Percentiles rank a stretch among this genome's conserved stretches.
These are phyloP conservation scores for Sugiyamaella valdiviana DNA, from an alignment of 805 yeast genomes.

Conservation along the genomic window DNA sequence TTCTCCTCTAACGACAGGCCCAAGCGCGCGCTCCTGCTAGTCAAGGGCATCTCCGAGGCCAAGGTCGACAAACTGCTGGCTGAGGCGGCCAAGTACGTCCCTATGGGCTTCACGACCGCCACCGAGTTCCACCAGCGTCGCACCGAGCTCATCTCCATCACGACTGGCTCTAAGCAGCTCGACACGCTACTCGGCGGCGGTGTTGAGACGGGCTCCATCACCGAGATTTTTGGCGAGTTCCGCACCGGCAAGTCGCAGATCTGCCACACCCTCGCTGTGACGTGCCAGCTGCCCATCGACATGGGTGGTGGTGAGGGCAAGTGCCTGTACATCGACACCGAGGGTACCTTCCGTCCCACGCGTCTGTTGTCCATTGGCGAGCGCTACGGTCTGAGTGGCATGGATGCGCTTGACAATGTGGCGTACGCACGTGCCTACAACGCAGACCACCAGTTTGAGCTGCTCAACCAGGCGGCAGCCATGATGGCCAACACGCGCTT, in stretches of 20 bases:
- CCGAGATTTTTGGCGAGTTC: constrained; percentile 95
- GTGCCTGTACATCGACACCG: constrained; percentile 92
- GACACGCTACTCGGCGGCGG: constrained; percentile 96
- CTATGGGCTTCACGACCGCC: constrained; percentile 96
- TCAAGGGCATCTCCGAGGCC: constrained; percentile 92
- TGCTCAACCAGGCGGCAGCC: constrained; percentile 82
- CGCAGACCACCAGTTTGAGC: constrained; percentile 89
- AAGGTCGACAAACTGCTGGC: constrained; percentile 80
- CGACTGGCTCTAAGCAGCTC: constrained; percentile 91
- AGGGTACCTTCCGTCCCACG: constrained; percentile 92
- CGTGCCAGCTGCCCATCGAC: constrained; percentile 92
- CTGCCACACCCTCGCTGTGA: constrained; percentile 94
- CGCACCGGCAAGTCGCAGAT: constrained; percentile 96
- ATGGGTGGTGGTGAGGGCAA: constrained; percentile 99
- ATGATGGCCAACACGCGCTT: constrained; percentile 96
- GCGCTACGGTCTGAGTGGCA: constrained; percentile 85
- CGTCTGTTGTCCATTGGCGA: constrained; percentile 84
- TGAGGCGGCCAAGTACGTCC: constrained; percentile 83
- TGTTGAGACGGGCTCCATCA: constrained; percentile 92
- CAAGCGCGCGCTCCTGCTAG: constrained; percentile 62
- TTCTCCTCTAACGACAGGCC: constrained; percentile 39
- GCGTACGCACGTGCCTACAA: constrained; percentile 97
- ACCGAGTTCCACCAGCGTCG: constrained; percentile 87
- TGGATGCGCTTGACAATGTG: constrained; percentile 92
- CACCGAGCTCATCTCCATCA: constrained; percentile 82